phyloP scores from a whole-genome alignment of 139 green algal species.

The Yamagishiella unicocca region DNA sequence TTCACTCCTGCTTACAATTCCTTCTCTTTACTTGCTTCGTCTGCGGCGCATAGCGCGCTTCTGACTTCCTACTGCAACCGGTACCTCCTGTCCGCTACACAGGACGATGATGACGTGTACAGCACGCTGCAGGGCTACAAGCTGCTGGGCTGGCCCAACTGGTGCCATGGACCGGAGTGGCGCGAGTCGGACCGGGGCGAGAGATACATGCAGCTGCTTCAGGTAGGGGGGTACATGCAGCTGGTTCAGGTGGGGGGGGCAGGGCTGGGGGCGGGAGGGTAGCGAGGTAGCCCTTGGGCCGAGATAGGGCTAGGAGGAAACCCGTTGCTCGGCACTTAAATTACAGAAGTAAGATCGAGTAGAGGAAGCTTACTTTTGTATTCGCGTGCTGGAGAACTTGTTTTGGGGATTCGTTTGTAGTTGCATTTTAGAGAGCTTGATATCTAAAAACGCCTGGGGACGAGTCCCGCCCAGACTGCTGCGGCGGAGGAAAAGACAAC shows the following conservation, averaged over 20 bases:
- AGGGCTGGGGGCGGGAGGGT: neutral
- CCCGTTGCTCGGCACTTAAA: too few species aligned
- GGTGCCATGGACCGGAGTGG: neutral
- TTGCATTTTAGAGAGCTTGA: neutral
- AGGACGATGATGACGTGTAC: neutral
- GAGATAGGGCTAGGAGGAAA: too few species aligned
- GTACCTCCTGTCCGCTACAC: neutral
- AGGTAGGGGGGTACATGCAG: slow-evolving; percentile 9
- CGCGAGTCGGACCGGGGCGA: neutral
- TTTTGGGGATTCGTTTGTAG: neutral
- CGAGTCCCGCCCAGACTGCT: too few species aligned
- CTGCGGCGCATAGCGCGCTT: neutral
- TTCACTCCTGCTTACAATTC: neutral
- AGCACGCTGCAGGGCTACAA: slow-evolving; percentile 22
- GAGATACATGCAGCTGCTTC: slow-evolving; percentile 5
- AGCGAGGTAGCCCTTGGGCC: too few species aligned
- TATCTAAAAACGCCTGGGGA: too few species aligned
- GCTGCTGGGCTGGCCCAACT: slow-evolving; percentile 41
- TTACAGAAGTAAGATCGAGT: too few species aligned
- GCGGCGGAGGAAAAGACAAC: too few species aligned
- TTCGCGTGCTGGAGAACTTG: neutral
- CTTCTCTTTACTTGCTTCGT: neutral
- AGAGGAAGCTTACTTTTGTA: too few species aligned
- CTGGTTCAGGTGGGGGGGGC: neutral
- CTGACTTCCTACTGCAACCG: too few species aligned